Evolutionary conservation across 257 asterid species (phyloP).

Genomic region (Petrea volubilis): DNA sequence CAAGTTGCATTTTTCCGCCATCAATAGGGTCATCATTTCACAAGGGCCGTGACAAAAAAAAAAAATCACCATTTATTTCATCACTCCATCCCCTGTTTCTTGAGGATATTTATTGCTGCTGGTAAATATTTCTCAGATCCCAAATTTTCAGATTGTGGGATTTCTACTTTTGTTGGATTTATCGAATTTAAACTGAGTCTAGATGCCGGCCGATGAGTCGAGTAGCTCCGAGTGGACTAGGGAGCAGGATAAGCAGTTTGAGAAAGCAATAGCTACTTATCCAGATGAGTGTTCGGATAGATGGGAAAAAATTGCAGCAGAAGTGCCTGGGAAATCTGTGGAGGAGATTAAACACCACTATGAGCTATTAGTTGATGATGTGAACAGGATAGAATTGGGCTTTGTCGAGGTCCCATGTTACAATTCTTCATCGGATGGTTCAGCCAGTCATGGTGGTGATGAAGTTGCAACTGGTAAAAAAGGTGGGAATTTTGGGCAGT

Average conservation of each 20-base stretch:
- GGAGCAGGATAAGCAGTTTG: slow-evolving; percentile 77
- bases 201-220: slow-evolving; percentile 73
- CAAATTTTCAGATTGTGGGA: slow-evolving; percentile 25
- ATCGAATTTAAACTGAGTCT: slow-evolving; percentile 26
- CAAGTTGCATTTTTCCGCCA: slow-evolving; percentile 37
- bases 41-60: slow-evolving; percentile 34
- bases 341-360: slow-evolving; percentile 75
- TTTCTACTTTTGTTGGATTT: slow-evolving; percentile 9
- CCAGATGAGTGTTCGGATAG: slow-evolving; percentile 63
- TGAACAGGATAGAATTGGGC: slow-evolving; percentile 74
- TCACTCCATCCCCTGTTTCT: slow-evolving; percentile 31
- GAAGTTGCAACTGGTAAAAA: slow-evolving; percentile 51
- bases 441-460: slow-evolving; percentile 48
- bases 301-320: slow-evolving; percentile 84
- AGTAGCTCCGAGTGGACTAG: slow-evolving; percentile 72
- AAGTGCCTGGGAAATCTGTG: slow-evolving; percentile 72
- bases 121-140: slow-evolving; percentile 29
- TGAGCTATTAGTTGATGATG: slow-evolving; percentile 73
- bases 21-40: slow-evolving; percentile 46
- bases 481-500: slow-evolving; percentile 41
- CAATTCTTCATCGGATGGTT: slow-evolving; percentile 56
- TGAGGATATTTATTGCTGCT: slow-evolving; percentile 32
- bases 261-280: slow-evolving; percentile 71
- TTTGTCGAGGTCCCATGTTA: slow-evolving; percentile 64
- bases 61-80: slow-evolving; percentile 39